Evolutionary conservation across 2,329 filamentous ascomycete species (phyloP), one percentile per base, ranked within the genome.

Genomic region (Xylariomycetidae sp.): DNA sequence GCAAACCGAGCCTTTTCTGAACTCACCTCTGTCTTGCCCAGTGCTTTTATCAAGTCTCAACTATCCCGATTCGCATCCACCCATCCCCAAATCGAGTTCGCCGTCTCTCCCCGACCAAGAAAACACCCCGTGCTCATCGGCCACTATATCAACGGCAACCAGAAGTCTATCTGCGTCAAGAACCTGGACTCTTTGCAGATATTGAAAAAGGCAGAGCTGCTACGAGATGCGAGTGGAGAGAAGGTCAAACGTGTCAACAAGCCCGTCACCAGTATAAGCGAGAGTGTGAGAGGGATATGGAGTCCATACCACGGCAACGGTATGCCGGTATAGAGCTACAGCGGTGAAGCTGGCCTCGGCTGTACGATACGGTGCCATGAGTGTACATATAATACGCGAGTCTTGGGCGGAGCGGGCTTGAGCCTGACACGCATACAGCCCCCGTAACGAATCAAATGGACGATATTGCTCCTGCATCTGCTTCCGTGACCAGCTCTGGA

Each of bases 81-180:
- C 51, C 86, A 96, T 65, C 88, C 90, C 18, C 77, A 87, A 61
- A 81, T 97, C 70, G 89, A 97, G 67, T 87, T 98, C 65, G 80
- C 79, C 53, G 80, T 98, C 40, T 94, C 89, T 25, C 92, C 90
- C 13, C 82, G 89, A 48, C 90, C 89, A n/a, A 72, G 80, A 50
- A 85, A 85, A 57, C 90, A 97, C 63, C 92, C 92, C 23, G 78
- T 95, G 42, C 79, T 98, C 51, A 80, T 83, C 51, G 92, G 88
- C 37, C 77, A 87, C 62, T 98, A 94, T 66, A 87, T 97, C 70
- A 97, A 96, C 61, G 89, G 90, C 42, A 74, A 80, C 17, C 74
- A 84, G 42, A 92, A 92, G 61, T 76, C 87, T 8, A 78, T 97
- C 33, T 96, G 89, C 61, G 88, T 97, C 37, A 78, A 84, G 49